phyloP scores from a whole-genome alignment of 805 yeast genomes.

The Ogataea paraovalis region DNA sequence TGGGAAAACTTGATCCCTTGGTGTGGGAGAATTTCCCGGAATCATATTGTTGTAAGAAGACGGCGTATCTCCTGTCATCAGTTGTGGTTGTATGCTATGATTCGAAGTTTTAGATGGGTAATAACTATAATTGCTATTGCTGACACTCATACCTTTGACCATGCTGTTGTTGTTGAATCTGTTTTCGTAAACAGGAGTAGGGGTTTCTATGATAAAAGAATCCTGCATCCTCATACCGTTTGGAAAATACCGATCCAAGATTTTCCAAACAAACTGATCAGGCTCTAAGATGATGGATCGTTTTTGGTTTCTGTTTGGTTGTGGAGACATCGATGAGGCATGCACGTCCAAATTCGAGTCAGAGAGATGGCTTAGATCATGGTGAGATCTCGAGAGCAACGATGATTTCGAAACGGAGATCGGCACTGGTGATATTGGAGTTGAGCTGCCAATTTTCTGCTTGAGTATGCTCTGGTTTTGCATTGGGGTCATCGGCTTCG shows the following conservation, averaged over 20 bases:
- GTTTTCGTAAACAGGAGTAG: constrained; percentile 19
- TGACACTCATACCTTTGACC: neutral
- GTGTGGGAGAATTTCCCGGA: constrained; percentile 12
- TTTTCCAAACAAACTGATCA: constrained; percentile 53
- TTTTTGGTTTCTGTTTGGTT: neutral
- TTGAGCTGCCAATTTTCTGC: constrained; percentile 4
- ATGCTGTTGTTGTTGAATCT: neutral
- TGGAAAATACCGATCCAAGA: constrained; percentile 59
- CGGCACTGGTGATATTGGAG: constrained; percentile 29
- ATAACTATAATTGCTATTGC: no score
- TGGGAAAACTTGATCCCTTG: constrained; percentile 11
- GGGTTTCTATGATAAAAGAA: constrained; percentile 57
- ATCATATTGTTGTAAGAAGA: constrained; percentile 5
- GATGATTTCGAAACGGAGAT: constrained; percentile 23
- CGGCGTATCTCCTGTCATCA: constrained; percentile 2
- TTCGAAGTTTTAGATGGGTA: neutral
- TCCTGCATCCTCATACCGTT: constrained; percentile 65
- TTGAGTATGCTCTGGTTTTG: constrained; percentile 5
- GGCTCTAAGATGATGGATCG: constrained; percentile 42
- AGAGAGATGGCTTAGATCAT: constrained; percentile 2
- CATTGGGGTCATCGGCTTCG: constrained; percentile 5
- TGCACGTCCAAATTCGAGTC: constrained; percentile 6
- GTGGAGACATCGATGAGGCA: neutral
- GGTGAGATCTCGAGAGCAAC: constrained; percentile 9
- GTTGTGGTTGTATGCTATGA: neutral